Percentiles rank a stretch among this genome's conserved stretches.
Evolutionary conservation across 768 basidiomycete genomes (phyloP).

Genomic region (Gymnopilus junonius): DNA sequence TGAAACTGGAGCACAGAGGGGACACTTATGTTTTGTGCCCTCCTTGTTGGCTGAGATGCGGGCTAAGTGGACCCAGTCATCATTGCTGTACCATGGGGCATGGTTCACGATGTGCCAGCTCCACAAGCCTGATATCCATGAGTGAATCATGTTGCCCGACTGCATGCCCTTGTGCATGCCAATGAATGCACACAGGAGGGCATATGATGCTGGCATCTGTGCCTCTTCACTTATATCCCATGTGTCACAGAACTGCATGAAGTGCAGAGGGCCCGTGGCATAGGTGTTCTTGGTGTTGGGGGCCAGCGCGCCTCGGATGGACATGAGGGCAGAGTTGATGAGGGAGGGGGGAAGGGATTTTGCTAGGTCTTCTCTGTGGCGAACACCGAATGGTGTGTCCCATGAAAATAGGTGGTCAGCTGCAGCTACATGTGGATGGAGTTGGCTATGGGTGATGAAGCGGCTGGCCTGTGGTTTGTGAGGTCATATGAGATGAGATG

Average conservation of each 20-base stretch:
- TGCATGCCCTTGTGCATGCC: conserved; percentile 3
- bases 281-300: conserved; percentile 30
- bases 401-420: conserved; percentile 9
- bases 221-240: conserved; percentile 27
- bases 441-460: background rate
- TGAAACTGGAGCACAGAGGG: conserved; percentile 36
- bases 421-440: conserved; percentile 15
- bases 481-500: too few species aligned
- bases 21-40: conserved; percentile 20
- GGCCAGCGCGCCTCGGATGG: conserved; percentile 22
- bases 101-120: conserved; percentile 40
- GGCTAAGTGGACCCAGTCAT: conserved; percentile 25
- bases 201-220: conserved; percentile 36
- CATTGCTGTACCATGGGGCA: conserved; percentile 39
- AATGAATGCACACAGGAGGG: conserved; percentile 34
- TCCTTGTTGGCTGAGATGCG: conserved; percentile 22
- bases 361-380: background rate
- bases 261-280: conserved; percentile 37
- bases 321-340: background rate
- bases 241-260: conserved; percentile 41
- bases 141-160: conserved; percentile 28
- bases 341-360: background rate
- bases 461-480: conserved; percentile 12
- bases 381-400: conserved; percentile 8
- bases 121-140: conserved; percentile 39